These are phyloP conservation scores for Phyllostachys edulis DNA, from an alignment of 176 grass and related monocot genomes.

Conservation along the genomic window DNA sequence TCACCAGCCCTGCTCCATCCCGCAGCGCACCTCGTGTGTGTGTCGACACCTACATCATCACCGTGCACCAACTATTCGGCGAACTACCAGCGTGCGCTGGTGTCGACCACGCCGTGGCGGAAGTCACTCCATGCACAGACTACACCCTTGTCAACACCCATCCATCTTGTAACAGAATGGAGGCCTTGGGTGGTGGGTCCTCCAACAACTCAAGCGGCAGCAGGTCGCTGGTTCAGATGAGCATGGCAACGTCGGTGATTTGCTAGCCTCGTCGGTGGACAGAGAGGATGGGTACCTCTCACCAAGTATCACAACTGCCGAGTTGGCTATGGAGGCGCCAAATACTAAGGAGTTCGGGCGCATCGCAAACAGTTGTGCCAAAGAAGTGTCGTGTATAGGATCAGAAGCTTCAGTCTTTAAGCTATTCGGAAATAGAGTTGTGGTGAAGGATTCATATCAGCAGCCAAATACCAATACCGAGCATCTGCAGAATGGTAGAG, in stretches of 20 bases:
- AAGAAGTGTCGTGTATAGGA: slow-evolving; percentile 37
- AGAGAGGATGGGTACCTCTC: slow-evolving; percentile 32
- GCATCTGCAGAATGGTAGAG: neutral
- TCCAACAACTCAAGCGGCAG: slow-evolving; percentile 27
- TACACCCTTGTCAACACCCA: too few relatives aligned
- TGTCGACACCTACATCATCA: too few relatives aligned
- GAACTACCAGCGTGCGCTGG: too few relatives aligned
- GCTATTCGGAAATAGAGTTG: slow-evolving; percentile 70
- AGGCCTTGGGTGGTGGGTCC: slow-evolving; percentile 15
- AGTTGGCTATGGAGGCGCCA: neutral
- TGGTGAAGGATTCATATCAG: slow-evolving; percentile 18
- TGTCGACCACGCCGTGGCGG: too few relatives aligned
- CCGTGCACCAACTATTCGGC: too few relatives aligned
- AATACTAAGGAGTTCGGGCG: slow-evolving; percentile 19
- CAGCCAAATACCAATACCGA: neutral
- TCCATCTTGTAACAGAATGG: neutral
- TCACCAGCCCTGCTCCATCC: too few relatives aligned
- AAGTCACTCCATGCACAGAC: too few relatives aligned
- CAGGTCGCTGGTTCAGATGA: slow-evolving; percentile 45
- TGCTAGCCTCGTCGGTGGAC: slow-evolving; percentile 37
- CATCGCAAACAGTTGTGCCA: neutral
- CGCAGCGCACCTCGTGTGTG: too few relatives aligned
- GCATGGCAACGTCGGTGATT: slow-evolving; percentile 26
- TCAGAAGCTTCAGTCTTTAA: slow-evolving; percentile 47
- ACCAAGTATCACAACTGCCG: neutral